Evolutionary conservation across 805 yeast genomes (phyloP), one percentile per base, ranked within the genome.

Genomic region (Zygoascus ofunaensis): DNA sequence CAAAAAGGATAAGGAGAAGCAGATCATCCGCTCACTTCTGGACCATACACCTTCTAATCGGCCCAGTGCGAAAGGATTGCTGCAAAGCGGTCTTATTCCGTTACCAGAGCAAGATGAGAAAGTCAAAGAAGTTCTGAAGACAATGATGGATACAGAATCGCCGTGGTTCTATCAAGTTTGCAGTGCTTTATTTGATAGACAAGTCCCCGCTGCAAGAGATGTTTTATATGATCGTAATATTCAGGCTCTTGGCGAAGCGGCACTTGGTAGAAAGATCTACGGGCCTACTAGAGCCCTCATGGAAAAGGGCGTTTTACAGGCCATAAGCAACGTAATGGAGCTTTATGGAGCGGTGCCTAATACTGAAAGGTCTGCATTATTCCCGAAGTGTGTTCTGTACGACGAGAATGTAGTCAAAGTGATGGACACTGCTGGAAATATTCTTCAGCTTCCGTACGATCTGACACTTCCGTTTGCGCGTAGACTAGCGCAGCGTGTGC

Each of bases 91-190:
- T 0, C 67, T 80, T 60, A 66, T 92, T 19, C 95, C 97, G 0
- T 84, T 86, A 0, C 87, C 85, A 46, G 90, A 87, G 50, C 94
- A 87, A 55, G 97, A 92, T 57, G 85, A 84, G 56, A 74, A 87
- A 8, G 83, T 92, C 47, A 82, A 85, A 56, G 95, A 87, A 56
- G 96, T 95, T 0, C 68, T 92, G 51, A 78, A 80, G 51, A 84
- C 87, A 23, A 64, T 92, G 46, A 82, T 95, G 0, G 89, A 87
- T 59, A 90, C 95, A 0, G 79, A 92, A 0, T 85, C 96, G 0
- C 89, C 95, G 1, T 87, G 96, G 94, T 92, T 89, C 52, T 85
- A 80, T 50, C 94, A 87, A 60, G 95, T 92, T 0, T 74, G 96
- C 56, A 83, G 82, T 43, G 82, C 92, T 0, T 65, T 92, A 30